Evolutionary conservation across 495 filamentous ascomycete species (phyloP), one percentile per base, ranked within the genome.

Genomic region (Hyaloscypha variabilis): DNA sequence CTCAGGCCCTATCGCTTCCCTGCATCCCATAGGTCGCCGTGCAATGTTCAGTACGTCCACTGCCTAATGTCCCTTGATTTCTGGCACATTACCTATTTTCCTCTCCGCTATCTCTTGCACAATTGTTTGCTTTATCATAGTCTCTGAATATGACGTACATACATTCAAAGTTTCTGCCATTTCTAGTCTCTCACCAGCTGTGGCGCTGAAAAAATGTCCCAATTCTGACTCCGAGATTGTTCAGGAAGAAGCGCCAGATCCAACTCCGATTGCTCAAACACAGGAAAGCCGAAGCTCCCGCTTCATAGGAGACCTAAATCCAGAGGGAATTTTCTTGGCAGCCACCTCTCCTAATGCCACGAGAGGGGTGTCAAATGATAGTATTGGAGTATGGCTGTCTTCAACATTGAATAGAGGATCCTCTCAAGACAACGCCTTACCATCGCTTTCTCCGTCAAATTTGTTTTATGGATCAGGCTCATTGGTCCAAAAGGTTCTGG

Each of bases 221-320:
- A 36, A 36, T 36, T 6, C 31, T 36, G 13, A 36, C 31, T 36
- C 13, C 31, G 31, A 36, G 31, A 6, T 36, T 36, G 31, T 13
- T 13, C 31, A 36, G 31, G 31, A 5, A 46, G 39, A 46, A 4
- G 39, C 11, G 4, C 17, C 31, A 50, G 34, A 30, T 8, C 5
- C 53, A 13, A 11, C 26, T 21, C 21, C 25, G 34, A 58, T 14
- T 52, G 1, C 29, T 19, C 29, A 21, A 19, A 21, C 28, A 21
- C 23, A 63, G 31, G 58, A 62, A 21, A 53, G 17, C 26, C 49
- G 36, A 14, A 26, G 31, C 1, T 73, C 80, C 19, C 72, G 78
- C 1, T 87, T 84, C 54, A 72, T 84, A 23, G 82, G 83, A 26
- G 82, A 85, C 54, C 60, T 82, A 14, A 85, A 80, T 68, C 83